Evolutionary conservation across 805 yeast species (phyloP).

Genomic region (Kodamaea leandrae): DNA sequence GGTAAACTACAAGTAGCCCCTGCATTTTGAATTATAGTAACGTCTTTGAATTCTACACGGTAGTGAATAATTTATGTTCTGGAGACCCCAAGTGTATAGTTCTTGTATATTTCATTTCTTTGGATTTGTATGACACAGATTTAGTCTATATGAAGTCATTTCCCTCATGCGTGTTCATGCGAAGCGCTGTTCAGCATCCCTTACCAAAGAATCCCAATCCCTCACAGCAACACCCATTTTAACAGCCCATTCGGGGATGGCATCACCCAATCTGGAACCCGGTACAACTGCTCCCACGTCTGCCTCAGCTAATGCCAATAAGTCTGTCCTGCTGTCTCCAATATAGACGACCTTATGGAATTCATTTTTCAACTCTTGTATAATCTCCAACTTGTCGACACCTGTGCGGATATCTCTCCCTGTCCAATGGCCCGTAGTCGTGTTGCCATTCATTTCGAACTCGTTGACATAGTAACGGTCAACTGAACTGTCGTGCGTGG

Average conservation of each 20-base stretch:
- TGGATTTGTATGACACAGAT: too few relatives aligned
- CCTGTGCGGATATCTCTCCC: constrained; percentile 46
- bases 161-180: too few relatives aligned
- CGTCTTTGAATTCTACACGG: too few relatives aligned
- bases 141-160: too few relatives aligned
- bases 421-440: constrained; percentile 32
- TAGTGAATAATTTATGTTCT: too few relatives aligned
- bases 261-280: background rate
- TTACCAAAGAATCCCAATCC: constrained; percentile 12
- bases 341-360: constrained; percentile 39
- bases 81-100: too few relatives aligned
- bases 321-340: constrained; percentile 65
- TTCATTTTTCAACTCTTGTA: constrained; percentile 13
- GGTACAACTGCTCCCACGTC: constrained; percentile 47
- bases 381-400: constrained; percentile 42
- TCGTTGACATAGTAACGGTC: constrained; percentile 45
- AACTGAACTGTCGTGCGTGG: constrained; percentile 17
- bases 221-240: constrained; percentile 7
- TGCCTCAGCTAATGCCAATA: constrained; percentile 47
- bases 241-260: constrained; percentile 4
- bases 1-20: too few relatives aligned
- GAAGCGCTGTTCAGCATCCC: too few relatives aligned
- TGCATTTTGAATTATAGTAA: too few relatives aligned
- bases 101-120: too few relatives aligned
- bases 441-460: constrained; percentile 34